phyloP scores from a whole-genome alignment of 495 filamentous ascomycete genomes.

The Aspergillus kassunensis region DNA sequence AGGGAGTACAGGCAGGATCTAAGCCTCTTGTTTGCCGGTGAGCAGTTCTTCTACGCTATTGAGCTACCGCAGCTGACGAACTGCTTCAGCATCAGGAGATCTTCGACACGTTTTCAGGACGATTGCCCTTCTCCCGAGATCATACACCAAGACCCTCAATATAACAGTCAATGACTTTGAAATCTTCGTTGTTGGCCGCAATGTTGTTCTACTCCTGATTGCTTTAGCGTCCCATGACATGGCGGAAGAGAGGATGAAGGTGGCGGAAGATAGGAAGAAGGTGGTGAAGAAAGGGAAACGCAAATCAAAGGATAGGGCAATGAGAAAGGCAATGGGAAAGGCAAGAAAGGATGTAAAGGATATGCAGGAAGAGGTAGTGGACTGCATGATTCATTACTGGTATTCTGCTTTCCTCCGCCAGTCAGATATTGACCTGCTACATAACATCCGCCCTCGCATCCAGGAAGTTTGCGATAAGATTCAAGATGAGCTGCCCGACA shows the following conservation, averaged over 20 bases:
- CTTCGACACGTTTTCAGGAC: slow-evolving; percentile 42
- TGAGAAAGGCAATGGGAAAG: too few relatives aligned
- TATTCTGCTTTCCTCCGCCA: slow-evolving; percentile 29
- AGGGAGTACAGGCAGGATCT: slow-evolving; percentile 24
- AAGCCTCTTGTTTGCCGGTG: slow-evolving; percentile 38
- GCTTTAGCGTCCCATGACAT: slow-evolving; percentile 18
- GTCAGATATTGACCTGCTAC: slow-evolving; percentile 14
- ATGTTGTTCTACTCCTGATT: slow-evolving; percentile 42
- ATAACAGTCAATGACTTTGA: slow-evolving; percentile 43
- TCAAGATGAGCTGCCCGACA: too few relatives aligned
- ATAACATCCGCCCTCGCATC: slow-evolving; percentile 22
- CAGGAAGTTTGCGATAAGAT: too few relatives aligned
- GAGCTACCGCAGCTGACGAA: too few relatives aligned
- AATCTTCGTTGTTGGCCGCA: slow-evolving; percentile 39
- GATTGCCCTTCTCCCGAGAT: slow-evolving; percentile 26
- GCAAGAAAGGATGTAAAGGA: too few relatives aligned
- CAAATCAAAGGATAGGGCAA: too few relatives aligned
- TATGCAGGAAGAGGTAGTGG: slow-evolving; percentile 15
- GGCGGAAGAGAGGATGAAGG: slow-evolving; percentile 18
- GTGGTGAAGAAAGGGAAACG: too few relatives aligned
- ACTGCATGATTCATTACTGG: slow-evolving; percentile 36
- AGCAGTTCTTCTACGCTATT: neutral
- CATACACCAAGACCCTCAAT: slow-evolving; percentile 18
- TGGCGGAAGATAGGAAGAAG: too few relatives aligned
- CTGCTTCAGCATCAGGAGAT: slow-evolving; percentile 42